Evolutionary conservation across 176 grass and related monocot species (phyloP), one percentile per base, ranked within the genome.

Genomic region (Hordeum marinum): DNA sequence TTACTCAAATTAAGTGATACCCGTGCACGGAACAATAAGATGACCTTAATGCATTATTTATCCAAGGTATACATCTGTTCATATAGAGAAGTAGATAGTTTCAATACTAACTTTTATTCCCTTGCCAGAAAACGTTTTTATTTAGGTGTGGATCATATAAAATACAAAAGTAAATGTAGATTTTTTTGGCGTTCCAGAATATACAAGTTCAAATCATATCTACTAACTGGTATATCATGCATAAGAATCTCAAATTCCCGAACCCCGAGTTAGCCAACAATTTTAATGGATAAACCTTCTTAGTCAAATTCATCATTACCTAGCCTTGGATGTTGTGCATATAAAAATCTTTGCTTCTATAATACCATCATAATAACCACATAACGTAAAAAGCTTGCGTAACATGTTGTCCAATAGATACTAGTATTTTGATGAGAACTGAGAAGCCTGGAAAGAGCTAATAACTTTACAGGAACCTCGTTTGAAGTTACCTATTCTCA

Each of bases 21-120:
- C 13, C 93, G 96, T 63, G 96, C 93, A 79, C 93, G 91, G 39
- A 98, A 98, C 85, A 98, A 98, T 84, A 98, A 96, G 88, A 96
- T 92, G 88, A 98, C 96, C 67, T 86, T 98, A 83, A 98, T 98
- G 96, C 96, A 98, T 90, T 98, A 95, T 88, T 90, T 98, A 79
- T 96, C 91, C 79, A 98, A 98, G 96, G 96, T 98, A 83, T 50
- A 18, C 42, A 23, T 43, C 3, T 48, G 60, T 77, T 76, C 73
- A 29, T 74, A 76, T 76, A 65, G 50, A 64, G 37, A 45, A 37
- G 57, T 72, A 62, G 6, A 76, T 84, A 35, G 46, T 84, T 84
- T 90, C n/a, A 60, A n/a, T 78, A 63, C 24, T 60, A 34, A 74
- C 63, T 18, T 14, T 9, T 17, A 21, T 72, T 82, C 23, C 31